Base-by-base conservation (phyloP, 768 basidiomycete genomes). In the Suillus luteus region DNA sequence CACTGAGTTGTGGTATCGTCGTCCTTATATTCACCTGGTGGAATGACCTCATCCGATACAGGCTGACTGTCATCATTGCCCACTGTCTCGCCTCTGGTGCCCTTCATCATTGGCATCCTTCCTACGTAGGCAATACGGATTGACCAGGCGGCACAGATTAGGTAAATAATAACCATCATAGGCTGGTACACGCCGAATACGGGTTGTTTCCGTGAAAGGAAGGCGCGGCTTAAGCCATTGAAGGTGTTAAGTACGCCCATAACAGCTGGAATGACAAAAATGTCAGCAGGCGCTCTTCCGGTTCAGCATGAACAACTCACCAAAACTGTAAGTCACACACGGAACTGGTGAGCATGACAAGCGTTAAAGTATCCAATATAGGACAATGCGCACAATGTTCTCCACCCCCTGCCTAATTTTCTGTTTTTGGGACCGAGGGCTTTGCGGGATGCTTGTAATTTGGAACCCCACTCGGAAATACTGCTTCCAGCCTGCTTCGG, bases 111-210 rank as follows among this genome's bases (percentile, higher is more conserved):
- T 40, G 22, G 9, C 15, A 27, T 3, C 55, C 37, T 40, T 57
- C 55, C 55, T 40, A 40, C 9, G 22, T 40, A 57, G 37, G 55
- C 55, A 38, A 17, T 6, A 1, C 3, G 15, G 37, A 33, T 54
- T 33, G 5, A 57, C 8, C 5, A 0, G 5, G 22, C 55, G 15
- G 9, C 55, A 24, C 1, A 0, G 8, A 22, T 0, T 15, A 57
- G 8, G 2, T 2, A 9, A 2, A 17, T 1, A 15, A 57, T 5
- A 17, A 9, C 22, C 0, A 11, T 14, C 0, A 15, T 8, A 17
- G 4, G 22, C 14, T 15, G 0, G 15, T 19, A n/a, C 11, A 6
- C 19, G 19, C n/a, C 7, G 22, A 38, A 22, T 1, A 24, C 5
- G 3, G 37, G 15, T 40, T 1, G 15, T 17, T 17, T 40, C 37